Evolutionary conservation across 2,329 filamentous ascomycete genomes (phyloP), one percentile per base, ranked within the genome.

Genomic region (Neospermospora avenae): DNA sequence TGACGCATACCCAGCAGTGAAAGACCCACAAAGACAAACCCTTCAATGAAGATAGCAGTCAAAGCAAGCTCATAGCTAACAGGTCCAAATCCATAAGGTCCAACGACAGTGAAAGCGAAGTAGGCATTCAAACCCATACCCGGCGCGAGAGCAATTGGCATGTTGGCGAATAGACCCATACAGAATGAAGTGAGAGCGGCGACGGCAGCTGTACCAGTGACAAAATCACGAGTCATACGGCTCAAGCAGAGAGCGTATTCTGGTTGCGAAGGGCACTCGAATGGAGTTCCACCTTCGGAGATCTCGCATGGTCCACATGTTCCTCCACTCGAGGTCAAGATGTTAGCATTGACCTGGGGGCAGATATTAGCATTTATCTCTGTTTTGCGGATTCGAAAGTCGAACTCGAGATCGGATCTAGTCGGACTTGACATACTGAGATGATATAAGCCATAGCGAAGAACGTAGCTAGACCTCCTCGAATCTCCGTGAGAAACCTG

Each of bases 91-190:
- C 91, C 91, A 71, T 93, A 87, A 69, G 80, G 84, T 3, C 91
- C 91, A 58, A 96, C 91, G 46, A 91, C 87, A 55, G 71, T 75
- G 72, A 89, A 96, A 24, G 91, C 83, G 71, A 96, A 96, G 73
- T 96, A 96, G 16, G 91, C 91, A 71, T 96, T 96, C 58, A 96
- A 74, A 24, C 91, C 88, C 88, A 91, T 90, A 45, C 88, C 88
- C 13, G 88, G 88, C 6, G 87, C 88, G 42, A 90, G 75, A 10
- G 84, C 86, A 66, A 91, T 86, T 1, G 88, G 87, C 77, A 78
- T 77, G 67, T 96, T 96, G 64, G 91, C 87, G 65, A 93, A 85
- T 1, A 93, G 74, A n/a, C 91, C 91, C 88, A 96, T 92, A 74
- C 81, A 87, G 74, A 96, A 92, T 14, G 85, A 88, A 3, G 88